Evolutionary conservation across 768 basidiomycete species (phyloP).

Genomic region (Auricularia auricula-judae): DNA sequence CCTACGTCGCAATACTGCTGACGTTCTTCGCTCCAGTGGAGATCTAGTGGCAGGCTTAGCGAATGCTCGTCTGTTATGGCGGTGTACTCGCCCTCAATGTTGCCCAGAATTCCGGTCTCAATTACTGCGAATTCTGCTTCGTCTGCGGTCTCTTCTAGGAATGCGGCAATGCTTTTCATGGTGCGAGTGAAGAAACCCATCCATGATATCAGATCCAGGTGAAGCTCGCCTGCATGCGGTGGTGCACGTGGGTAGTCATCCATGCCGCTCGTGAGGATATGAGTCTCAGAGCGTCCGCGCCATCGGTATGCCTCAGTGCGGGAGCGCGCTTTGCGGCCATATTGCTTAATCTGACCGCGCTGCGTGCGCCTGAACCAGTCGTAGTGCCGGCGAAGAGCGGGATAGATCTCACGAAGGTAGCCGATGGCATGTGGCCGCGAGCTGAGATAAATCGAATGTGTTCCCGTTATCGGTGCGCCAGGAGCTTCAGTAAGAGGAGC

Average conservation of each 20-base stretch:
- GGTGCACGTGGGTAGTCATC: conserved; percentile 92
- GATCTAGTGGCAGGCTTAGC: conserved; percentile 35
- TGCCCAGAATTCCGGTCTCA: conserved; percentile 69
- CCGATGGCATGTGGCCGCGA: conserved; percentile 31
- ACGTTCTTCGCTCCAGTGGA: conserved; percentile 85
- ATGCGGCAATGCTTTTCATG: conserved; percentile 83
- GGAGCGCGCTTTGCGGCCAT: conserved; percentile 73
- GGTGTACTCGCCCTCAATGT: conserved; percentile 61
- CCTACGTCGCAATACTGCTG: conserved; percentile 91
- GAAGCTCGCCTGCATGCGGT: conserved; percentile 84
- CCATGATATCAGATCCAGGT: conserved; percentile 90
- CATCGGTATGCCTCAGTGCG: conserved; percentile 86
- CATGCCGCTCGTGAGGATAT: conserved; percentile 90
- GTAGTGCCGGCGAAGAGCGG: conserved; percentile 79
- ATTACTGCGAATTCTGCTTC: conserved; percentile 62
- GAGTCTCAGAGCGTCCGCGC: conserved; percentile 77
- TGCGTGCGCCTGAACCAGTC: conserved; percentile 95
- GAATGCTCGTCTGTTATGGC: background rate
- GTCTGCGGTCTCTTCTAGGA: conserved; percentile 80
- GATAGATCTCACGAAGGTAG: conserved; percentile 74
- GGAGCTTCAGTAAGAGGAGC: conserved; percentile 27
- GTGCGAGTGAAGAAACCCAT: conserved; percentile 93
- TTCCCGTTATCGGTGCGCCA: conserved; percentile 14
- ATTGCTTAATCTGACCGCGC: conserved; percentile 87
- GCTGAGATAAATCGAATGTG: conserved; percentile 45